phyloP scores from a whole-genome alignment of 1,284 basidiomycete species.

The Moniliophthora roreri region DNA sequence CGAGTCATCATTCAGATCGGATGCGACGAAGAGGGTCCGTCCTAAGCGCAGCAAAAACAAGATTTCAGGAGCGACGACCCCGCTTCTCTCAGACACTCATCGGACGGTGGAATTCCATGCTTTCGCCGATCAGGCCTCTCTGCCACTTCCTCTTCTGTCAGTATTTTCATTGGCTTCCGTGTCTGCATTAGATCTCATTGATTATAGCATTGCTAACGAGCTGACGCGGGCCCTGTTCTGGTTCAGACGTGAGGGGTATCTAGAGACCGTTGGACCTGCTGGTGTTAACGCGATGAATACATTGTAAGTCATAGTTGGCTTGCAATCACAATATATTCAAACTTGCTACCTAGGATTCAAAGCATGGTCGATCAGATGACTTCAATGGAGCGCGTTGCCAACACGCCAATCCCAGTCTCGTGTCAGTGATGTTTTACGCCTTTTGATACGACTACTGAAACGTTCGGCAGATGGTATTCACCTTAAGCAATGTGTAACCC shows the following conservation, averaged over 20 bases:
- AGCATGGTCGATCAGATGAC: constrained; percentile 83
- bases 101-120: constrained; percentile 62
- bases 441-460: neutral
- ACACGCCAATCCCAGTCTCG: constrained; percentile 77
- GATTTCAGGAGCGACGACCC: constrained; percentile 44
- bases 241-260: constrained; percentile 74
- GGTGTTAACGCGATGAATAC: constrained; percentile 76
- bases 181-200: constrained; percentile 17
- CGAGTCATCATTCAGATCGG: constrained; percentile 28
- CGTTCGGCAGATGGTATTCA: constrained; percentile 70
- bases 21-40: constrained; percentile 68
- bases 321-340: constrained; percentile 3
- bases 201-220: constrained; percentile 74
- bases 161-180: constrained; percentile 25
- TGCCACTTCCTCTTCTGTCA: constrained; percentile 76
- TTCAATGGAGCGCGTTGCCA: constrained; percentile 83
- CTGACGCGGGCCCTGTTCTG: constrained; percentile 66
- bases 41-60: constrained; percentile 66
- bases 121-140: constrained; percentile 50
- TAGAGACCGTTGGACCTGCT: constrained; percentile 85
- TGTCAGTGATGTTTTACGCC: constrained; percentile 42
- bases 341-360: constrained; percentile 50
- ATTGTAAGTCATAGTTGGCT: constrained; percentile 39
- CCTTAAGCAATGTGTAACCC: constrained; percentile 89
- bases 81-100: constrained; percentile 56